Evolutionary conservation across 2,329 filamentous ascomycete species (phyloP).

Genomic region (Fusarium globosum): DNA sequence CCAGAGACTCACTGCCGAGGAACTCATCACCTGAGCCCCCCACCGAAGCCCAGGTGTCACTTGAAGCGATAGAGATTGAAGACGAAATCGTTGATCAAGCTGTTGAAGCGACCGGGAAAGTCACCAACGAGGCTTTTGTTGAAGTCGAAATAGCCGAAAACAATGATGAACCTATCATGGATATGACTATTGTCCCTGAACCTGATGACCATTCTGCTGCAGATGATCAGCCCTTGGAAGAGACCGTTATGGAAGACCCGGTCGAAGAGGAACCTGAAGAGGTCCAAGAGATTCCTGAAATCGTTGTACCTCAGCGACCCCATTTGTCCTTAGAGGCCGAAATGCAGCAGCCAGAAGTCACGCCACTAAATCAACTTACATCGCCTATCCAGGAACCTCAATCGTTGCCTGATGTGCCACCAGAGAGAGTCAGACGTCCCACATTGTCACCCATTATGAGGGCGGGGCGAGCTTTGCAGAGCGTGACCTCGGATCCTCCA

Average conservation of each 20-base stretch:
- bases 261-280: conserved; percentile 23
- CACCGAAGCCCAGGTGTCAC: background rate
- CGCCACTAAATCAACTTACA: conserved; percentile 53
- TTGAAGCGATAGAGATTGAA: conserved; percentile 27
- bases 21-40: conserved; percentile 1
- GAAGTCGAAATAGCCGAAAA: conserved; percentile 9
- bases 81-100: conserved; percentile 22
- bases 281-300: conserved; percentile 19
- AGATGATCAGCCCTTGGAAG: conserved; percentile 17
- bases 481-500: conserved; percentile 68
- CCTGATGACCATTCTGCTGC: conserved; percentile 3
- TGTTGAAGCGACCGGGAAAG: conserved; percentile 3
- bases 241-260: conserved; percentile 21
- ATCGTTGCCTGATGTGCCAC: conserved; percentile 46
- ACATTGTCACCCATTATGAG: conserved; percentile 68
- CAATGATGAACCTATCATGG: conserved; percentile 4
- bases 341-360: conserved; percentile 45
- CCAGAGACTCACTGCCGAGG: conserved; percentile 6
- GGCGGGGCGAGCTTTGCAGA: conserved; percentile 66
- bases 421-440: conserved; percentile 53
- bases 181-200: conserved; percentile 20
- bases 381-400: conserved; percentile 52
- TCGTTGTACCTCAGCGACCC: conserved; percentile 17
- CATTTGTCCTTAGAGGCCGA: conserved; percentile 23
- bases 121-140: conserved; percentile 3